Evolutionary conservation across 2,329 filamentous ascomycete species (phyloP).

Genomic region (Aureobasidium sp.): DNA sequence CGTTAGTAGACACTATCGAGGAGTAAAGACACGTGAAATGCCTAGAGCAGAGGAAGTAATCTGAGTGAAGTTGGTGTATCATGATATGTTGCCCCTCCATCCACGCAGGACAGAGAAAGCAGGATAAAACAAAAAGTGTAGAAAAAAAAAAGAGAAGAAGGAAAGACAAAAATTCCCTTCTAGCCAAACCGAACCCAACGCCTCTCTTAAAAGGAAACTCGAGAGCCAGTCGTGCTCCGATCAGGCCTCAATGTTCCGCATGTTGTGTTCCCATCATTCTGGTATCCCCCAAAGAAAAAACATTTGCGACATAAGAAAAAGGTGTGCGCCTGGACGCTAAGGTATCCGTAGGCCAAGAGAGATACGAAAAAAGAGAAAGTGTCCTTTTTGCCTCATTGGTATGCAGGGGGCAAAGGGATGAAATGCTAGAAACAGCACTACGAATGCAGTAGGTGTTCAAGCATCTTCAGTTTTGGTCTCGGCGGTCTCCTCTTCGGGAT

Average conservation of each 20-base stretch:
- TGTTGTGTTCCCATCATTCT: background rate
- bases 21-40: background rate
- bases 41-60: background rate
- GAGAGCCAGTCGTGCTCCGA: background rate
- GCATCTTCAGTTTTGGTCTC: background rate
- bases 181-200: background rate
- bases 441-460: background rate
- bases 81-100: background rate
- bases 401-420: background rate
- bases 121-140: background rate
- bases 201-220: background rate
- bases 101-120: background rate
- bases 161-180: background rate
- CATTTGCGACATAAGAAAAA: background rate
- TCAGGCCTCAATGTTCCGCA: background rate
- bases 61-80: background rate
- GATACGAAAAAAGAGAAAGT: background rate
- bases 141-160: background rate
- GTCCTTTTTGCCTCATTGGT: background rate
- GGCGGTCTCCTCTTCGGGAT: constrained; percentile 8
- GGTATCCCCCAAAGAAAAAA: background rate
- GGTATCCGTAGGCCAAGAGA: background rate
- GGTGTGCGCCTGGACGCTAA: background rate
- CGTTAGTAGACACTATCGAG: background rate
- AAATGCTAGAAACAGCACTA: too few relatives aligned